Conservation (phyloP, 306 rosid genomes). For the Dalbergia cultrata region DNA sequence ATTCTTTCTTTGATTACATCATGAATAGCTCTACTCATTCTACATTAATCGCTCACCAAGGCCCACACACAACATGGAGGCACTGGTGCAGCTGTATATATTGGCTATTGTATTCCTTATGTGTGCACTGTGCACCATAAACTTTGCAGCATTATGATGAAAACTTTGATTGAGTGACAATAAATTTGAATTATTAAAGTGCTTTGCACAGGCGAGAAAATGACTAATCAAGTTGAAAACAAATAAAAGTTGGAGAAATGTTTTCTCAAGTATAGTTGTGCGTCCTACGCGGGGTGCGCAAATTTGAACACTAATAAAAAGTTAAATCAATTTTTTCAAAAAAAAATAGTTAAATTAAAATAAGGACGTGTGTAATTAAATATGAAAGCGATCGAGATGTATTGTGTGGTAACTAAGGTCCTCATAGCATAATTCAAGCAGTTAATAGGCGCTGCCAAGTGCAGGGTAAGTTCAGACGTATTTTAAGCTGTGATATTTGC, state of each 20-base stretch:
- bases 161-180: not conserved
- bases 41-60: not conserved
- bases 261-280: not conserved
- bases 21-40: not conserved
- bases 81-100: no score
- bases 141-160: constrained; percentile 15
- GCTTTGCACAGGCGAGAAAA: constrained; percentile 11
- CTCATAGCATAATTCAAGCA: no score
- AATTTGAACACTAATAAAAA: not conserved
- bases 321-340: not conserved
- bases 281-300: not conserved
- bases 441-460: no score
- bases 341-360: no score
- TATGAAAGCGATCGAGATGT: no score
- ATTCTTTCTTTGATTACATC: not conserved
- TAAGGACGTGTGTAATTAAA: no score
- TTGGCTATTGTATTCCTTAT: no score
- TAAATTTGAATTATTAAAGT: constrained; percentile 15
- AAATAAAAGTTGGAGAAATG: not conserved
- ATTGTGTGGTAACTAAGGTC: no score
- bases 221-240: not conserved
- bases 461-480: no score
- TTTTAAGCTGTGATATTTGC: no score
- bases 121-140: not conserved
- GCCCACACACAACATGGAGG: not conserved